Evolutionary conservation across 2,329 filamentous ascomycete species (phyloP).

Genomic region (Botrytis cinerea): DNA sequence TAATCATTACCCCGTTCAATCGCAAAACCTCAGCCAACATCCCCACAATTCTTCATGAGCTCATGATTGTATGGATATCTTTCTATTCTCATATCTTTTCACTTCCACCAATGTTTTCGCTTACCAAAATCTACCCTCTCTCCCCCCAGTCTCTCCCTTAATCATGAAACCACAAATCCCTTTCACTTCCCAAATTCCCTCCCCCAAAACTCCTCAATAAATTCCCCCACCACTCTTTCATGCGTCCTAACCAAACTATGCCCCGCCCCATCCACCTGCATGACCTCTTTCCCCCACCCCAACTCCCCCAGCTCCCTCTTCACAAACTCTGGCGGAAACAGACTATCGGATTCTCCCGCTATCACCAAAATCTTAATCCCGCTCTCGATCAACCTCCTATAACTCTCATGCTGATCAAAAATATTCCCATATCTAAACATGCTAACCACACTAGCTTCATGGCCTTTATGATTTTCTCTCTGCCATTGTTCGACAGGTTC

Average conservation of each 20-base stretch:
- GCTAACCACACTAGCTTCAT: conserved; percentile 49
- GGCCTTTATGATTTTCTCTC: conserved; percentile 48
- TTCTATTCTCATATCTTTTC: not conserved
- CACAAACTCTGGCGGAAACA: not conserved
- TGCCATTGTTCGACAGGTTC: conserved; percentile 53
- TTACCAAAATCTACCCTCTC: not conserved
- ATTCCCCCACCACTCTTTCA: not conserved
- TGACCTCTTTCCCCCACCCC: not conserved
- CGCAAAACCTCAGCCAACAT: not conserved
- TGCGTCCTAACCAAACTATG: not conserved
- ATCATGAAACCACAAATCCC: not conserved
- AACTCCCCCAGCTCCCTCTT: not conserved
- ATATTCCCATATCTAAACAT: conserved; percentile 51
- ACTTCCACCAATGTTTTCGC: not conserved
- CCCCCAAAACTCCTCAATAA: not conserved
- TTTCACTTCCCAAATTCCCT: not conserved
- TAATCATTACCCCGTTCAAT: not conserved
- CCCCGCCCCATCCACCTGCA: not conserved
- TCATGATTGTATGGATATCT: not conserved
- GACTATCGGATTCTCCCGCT: not conserved
- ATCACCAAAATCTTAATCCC: not conserved
- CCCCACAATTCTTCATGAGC: not conserved
- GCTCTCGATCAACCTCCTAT: not conserved
- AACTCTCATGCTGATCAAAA: conserved; percentile 39
- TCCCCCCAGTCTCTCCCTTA: accelerated